Conservation (phyloP, 2,329 filamentous ascomycete genomes). For the Cladophialophora bantiana region DNA sequence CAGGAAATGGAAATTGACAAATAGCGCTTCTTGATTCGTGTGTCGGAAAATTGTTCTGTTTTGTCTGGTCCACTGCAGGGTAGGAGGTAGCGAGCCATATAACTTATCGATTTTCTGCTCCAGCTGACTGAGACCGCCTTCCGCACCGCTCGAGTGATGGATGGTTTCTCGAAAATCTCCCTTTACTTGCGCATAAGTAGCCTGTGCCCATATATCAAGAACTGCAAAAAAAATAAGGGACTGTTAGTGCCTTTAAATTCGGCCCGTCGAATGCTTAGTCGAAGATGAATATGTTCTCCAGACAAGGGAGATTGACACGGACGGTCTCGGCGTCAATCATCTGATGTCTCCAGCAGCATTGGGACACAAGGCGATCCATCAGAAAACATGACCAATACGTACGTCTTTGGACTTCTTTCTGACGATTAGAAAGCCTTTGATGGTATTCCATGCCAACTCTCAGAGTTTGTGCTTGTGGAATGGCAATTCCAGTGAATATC, state of each 20-base stretch:
- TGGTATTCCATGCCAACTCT: too few species aligned
- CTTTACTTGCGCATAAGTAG: constrained; percentile 15
- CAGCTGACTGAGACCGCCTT: not conserved
- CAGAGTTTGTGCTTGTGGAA: too few species aligned
- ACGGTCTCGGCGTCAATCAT: constrained; percentile 8
- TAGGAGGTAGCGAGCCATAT: not conserved
- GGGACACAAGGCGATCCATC: constrained; percentile 12
- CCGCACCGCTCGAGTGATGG: not conserved
- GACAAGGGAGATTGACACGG: constrained; percentile 9
- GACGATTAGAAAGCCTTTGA: not conserved
- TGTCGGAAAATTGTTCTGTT: constrained; percentile 14
- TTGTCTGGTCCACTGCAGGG: constrained; percentile 11
- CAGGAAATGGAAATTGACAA: constrained; percentile 16
- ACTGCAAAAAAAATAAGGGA: constrained; percentile 8
- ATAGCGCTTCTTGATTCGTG: constrained; percentile 4
- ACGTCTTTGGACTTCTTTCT: not conserved
- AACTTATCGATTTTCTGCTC: not conserved
- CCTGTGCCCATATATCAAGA: constrained; percentile 14
- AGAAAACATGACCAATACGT: constrained; percentile 17
- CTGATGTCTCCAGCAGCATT: constrained; percentile 19
- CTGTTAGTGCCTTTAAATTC: not conserved
- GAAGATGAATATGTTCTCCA: constrained; percentile 1
- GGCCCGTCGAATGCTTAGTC: not conserved
- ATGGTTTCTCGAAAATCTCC: constrained; percentile 1
- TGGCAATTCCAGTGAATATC: too few species aligned